Evolutionary conservation across 805 yeast genomes (phyloP), one percentile per base, ranked within the genome.

Genomic region (Candida arabinofermentans): DNA sequence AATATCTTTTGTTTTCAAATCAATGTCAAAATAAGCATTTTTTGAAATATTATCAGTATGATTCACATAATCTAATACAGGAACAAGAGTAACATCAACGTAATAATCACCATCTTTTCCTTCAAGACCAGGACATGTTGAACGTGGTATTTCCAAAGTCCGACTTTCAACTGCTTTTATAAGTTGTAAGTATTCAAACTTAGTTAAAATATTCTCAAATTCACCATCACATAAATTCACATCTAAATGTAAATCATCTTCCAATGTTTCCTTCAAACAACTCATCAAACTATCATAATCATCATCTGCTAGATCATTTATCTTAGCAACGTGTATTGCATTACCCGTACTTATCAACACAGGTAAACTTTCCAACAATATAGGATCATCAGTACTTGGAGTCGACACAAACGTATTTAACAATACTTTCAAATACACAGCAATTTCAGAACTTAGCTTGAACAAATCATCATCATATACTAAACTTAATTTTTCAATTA

Each of bases 31-130:
- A 49, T 65, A 70, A 0, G 84, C 75, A 57, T 79, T 81, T 35
- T 65, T 62, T 10, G 8, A 9, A 3, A 13, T 7, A 24, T 22
- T 27, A 26, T 27, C 31, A 3, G 37, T 36, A 55, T 83, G 91
- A 55, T 83, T 83, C 5, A 74, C 84, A 67, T 76, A 83, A 58
- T 83, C 91, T 24, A 83, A 51, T 1, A 80, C 45, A 1, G 91
- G 89, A 1, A 83, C 86, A 41, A 83, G 56, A 0, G 86, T 73
- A 0, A 79, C 69, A 37, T 75, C 72, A 5, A 74, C 74, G 4
- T 58, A 51, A 46, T 66, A 79, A 34, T 71, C 75, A 10, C 66
- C 72, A 6, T 52, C 46, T 2, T 39, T 43, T 8, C 27, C 43
- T 8, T 49, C 50, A 1, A 49, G 47, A n/a, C 51, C 61, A n/a